phyloP scores from a whole-genome alignment of 2,329 filamentous ascomycete genomes.

The Fusarium scirpi region DNA sequence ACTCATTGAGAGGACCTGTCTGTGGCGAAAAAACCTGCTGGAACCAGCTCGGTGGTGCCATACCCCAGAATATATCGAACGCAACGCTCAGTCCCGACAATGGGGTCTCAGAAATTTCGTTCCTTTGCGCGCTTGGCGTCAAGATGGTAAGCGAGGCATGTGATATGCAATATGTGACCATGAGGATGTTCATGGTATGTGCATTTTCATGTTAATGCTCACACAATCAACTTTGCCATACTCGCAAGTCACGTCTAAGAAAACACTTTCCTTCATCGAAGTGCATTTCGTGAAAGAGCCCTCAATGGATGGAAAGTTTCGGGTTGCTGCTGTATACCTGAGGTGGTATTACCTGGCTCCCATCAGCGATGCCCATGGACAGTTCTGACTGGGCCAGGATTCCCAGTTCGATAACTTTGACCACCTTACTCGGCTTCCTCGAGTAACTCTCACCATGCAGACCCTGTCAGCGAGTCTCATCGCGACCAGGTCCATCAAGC shows the following conservation, averaged over 20 bases:
- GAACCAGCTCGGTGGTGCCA: constrained; percentile 34
- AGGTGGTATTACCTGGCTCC: not conserved
- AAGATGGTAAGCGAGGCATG: constrained; percentile 5
- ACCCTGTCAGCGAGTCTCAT: not conserved
- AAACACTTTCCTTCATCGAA: not conserved
- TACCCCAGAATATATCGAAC: constrained; percentile 39
- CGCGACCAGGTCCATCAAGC: not conserved
- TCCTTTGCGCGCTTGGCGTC: not conserved
- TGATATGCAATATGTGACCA: not conserved
- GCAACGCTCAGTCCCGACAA: constrained; percentile 26
- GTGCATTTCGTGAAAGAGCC: not conserved
- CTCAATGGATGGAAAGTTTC: not conserved
- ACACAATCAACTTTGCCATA: not conserved
- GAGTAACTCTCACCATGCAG: not conserved
- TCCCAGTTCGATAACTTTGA: not conserved
- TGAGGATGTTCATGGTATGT: not conserved
- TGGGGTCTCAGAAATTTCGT: not conserved
- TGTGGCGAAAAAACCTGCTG: constrained; percentile 22
- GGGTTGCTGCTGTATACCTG: not conserved
- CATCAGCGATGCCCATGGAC: not conserved
- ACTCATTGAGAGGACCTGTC: not conserved
- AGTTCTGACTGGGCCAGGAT: not conserved
- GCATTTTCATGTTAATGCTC: not conserved
- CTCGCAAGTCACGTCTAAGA: not conserved
- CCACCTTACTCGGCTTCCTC: not conserved